A percentile compares a stretch with the other conserved stretches of the same genome.
Evolutionary conservation across 1,139 yeast species (phyloP).

Genomic region (Yamadazyma dendronema): DNA sequence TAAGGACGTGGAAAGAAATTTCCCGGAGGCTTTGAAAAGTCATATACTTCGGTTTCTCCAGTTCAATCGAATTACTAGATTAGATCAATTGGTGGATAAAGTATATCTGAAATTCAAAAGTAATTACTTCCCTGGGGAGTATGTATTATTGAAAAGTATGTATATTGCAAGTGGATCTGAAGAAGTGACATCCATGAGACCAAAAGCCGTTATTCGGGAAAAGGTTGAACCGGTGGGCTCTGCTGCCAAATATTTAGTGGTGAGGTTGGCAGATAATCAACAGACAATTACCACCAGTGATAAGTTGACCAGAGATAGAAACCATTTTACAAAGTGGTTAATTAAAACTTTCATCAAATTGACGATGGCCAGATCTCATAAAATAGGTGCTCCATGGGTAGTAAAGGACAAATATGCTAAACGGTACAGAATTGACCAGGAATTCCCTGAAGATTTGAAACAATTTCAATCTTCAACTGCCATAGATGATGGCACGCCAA

Average conservation of each 20-base stretch:
- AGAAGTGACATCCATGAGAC: constrained; percentile 21
- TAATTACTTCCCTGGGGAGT: constrained; percentile 92
- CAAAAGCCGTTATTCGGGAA: constrained; percentile 42
- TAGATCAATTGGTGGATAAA: constrained; percentile 84
- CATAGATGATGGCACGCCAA: constrained; percentile 30
- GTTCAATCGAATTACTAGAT: constrained; percentile 77
- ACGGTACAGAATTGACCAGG: constrained; percentile 57
- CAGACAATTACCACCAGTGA: constrained; percentile 73
- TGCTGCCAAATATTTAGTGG: constrained; percentile 63
- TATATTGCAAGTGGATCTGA: constrained; percentile 11
- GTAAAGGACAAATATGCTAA: constrained; percentile 76
- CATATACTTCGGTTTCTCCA: constrained; percentile 85
- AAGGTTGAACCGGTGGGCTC: constrained; percentile 49
- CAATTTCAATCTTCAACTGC: constrained; percentile 40
- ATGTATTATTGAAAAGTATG: constrained; percentile 59
- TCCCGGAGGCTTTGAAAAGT: constrained; percentile 89
- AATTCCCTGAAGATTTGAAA: constrained; percentile 53
- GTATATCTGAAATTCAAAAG: constrained; percentile 72
- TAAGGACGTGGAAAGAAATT: constrained; percentile 69
- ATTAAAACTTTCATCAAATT: constrained; percentile 87
- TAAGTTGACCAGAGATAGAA: constrained; percentile 77
- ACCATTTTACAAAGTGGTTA: constrained; percentile 84
- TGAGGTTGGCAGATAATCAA: constrained; percentile 43
- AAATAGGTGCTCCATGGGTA: constrained; percentile 96
- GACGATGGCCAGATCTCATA: constrained; percentile 76